Conservation (phyloP, 495 filamentous ascomycete species). For the Aspergillus incahuasiensis region DNA sequence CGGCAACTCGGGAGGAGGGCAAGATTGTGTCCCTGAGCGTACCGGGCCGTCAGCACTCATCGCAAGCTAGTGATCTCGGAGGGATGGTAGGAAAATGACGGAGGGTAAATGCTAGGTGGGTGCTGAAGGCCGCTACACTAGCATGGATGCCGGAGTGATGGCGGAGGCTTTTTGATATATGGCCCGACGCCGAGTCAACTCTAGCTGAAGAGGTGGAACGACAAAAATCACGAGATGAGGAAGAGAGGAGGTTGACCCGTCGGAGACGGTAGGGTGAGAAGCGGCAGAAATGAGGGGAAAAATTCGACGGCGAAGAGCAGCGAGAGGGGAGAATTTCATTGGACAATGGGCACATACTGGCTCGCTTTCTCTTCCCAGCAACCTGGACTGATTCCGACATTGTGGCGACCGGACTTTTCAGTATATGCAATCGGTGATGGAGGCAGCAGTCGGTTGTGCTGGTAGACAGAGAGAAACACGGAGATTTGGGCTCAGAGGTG, state of each 20-base stretch:
- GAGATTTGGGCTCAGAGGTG: not conserved
- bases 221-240: not conserved
- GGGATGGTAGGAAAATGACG: not conserved
- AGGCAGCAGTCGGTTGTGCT: not conserved
- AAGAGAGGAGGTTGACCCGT: not conserved
- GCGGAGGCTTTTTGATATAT: not conserved
- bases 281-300: constrained; percentile 10
- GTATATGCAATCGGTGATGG: not conserved
- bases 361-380: constrained; percentile 49
- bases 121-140: not conserved
- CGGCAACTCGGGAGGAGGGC: constrained; percentile 84
- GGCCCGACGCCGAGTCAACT: not conserved
- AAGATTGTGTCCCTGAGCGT: constrained; percentile 75
- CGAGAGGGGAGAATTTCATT: constrained; percentile 8
- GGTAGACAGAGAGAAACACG: not conserved
- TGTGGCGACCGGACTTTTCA: constrained; percentile 3
- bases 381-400: constrained; percentile 39
- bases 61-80: not conserved
- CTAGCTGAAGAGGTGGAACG: not conserved
- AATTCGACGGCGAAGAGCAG: constrained; percentile 7
- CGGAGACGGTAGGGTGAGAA: constrained; percentile 1
- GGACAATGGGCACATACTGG: constrained; percentile 27
- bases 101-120: not conserved
- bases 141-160: not conserved
- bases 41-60: constrained; percentile 24